phyloP scores from a whole-genome alignment of 805 yeast species.

The Wickerhamiella galacta region DNA sequence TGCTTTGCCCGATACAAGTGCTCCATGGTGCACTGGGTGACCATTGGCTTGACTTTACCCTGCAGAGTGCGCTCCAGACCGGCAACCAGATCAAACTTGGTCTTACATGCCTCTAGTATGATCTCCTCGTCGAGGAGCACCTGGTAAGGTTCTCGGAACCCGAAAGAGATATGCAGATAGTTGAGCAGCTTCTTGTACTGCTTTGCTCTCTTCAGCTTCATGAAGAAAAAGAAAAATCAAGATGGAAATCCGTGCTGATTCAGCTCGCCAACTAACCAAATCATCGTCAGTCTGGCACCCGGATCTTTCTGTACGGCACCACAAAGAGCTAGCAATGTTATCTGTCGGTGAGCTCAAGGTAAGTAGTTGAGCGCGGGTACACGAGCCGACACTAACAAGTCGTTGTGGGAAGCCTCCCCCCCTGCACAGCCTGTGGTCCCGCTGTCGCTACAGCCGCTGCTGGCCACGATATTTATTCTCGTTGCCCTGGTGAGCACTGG shows the following conservation, averaged over 20 bases:
- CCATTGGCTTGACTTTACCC: constrained; percentile 71
- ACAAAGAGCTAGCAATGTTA: too few species aligned
- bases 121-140: constrained; percentile 71
- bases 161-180: constrained; percentile 68
- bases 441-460: not conserved
- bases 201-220: constrained; percentile 96
- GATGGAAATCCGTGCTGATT: too few species aligned
- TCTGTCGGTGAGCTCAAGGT: too few species aligned
- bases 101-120: constrained; percentile 44
- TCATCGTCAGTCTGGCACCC: too few species aligned
- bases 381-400: not conserved
- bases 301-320: too few species aligned
- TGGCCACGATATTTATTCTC: constrained; percentile 10
- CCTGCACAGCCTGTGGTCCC: not conserved
- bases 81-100: constrained; percentile 64
- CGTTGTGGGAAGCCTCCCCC: not conserved
- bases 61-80: constrained; percentile 72
- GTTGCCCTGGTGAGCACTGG: constrained; percentile 14
- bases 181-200: constrained; percentile 85
- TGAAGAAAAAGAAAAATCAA: constrained; percentile 16
- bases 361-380: too few species aligned
- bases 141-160: constrained; percentile 88
- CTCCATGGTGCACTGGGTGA: constrained; percentile 91
- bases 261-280: too few species aligned
- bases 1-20: constrained; percentile 56